These are phyloP conservation scores for Colletotrichum cuscutae DNA, from an alignment of 2,329 filamentous ascomycete species.

Conservation along the genomic window DNA sequence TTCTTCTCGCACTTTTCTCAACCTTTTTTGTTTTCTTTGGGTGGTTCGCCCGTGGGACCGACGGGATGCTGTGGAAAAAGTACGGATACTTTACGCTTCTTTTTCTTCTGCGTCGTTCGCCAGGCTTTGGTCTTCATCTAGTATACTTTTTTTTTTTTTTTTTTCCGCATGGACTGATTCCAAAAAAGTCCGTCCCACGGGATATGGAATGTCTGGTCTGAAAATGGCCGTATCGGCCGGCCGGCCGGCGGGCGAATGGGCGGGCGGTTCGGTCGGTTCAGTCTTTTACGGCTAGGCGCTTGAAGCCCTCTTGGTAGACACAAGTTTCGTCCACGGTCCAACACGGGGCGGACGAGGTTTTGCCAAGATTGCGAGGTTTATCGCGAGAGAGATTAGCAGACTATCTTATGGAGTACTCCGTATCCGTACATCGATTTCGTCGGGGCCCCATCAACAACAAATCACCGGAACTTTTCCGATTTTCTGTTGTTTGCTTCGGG, in stretches of 20 bases:
- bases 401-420: neutral
- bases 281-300: neutral
- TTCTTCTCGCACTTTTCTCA: neutral
- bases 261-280: too few species aligned
- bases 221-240: too few species aligned
- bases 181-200: too few species aligned
- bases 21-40: neutral
- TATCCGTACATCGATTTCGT: too few species aligned
- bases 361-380: neutral
- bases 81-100: neutral
- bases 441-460: neutral
- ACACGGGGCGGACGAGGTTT: neutral
- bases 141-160: too few species aligned
- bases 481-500: neutral
- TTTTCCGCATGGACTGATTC: too few species aligned
- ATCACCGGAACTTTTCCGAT: neutral
- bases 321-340: neutral
- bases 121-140: neutral
- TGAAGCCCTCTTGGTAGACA: neutral
- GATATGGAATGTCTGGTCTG: too few species aligned
- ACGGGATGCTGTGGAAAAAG: neutral
- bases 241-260: too few species aligned
- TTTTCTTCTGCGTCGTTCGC: too few species aligned
- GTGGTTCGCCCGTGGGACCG: neutral
- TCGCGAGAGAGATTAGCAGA: neutral